Percentiles rank a stretch among this genome's conserved stretches.
phyloP scores from a whole-genome alignment of 2,329 filamentous ascomycete genomes.

The Taxawa tesnikishii region DNA sequence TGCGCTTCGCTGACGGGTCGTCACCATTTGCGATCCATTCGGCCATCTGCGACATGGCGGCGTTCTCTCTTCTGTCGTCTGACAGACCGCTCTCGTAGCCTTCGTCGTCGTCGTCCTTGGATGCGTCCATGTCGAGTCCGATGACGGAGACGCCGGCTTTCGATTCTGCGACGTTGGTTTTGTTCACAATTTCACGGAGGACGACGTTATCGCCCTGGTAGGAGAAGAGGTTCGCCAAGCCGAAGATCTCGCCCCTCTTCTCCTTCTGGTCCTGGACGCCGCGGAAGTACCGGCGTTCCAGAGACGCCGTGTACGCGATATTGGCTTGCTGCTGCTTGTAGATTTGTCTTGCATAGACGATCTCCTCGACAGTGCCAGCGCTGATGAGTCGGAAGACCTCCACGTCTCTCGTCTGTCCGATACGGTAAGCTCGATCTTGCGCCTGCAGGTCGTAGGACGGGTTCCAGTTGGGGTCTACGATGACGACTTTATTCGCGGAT shows the following conservation, averaged over 20 bases:
- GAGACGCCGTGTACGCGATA: conserved; percentile 87
- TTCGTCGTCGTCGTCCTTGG: conserved; percentile 27
- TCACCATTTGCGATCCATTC: conserved; percentile 38
- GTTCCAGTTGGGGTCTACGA: conserved; percentile 97
- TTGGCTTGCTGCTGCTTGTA: conserved; percentile 99
- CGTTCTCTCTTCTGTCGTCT: conserved; percentile 41
- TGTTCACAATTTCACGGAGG: conserved; percentile 91
- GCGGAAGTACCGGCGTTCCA: conserved; percentile 87
- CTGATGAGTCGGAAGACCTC: conserved; percentile 90
- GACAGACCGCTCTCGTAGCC: conserved; percentile 15
- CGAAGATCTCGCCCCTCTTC: conserved; percentile 89
- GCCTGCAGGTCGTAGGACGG: conserved; percentile 89
- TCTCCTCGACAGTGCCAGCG: conserved; percentile 88
- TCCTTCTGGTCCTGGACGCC: conserved; percentile 76
- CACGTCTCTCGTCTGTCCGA: conserved; percentile 83
- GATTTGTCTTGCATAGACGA: conserved; percentile 91
- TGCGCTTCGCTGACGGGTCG: conserved; percentile 14
- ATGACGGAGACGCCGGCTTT: conserved; percentile 70
- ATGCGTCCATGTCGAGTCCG: conserved; percentile 55
- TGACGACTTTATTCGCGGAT: conserved; percentile 93
- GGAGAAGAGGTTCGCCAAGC: conserved; percentile 72
- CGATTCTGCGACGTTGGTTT: conserved; percentile 92
- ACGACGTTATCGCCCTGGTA: conserved; percentile 71
- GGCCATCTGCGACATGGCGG: conserved; percentile 62
- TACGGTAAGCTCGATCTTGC: conserved; percentile 90